Percentiles rank a stretch among this genome's conserved stretches.
Evolutionary conservation across 768 basidiomycete genomes (phyloP).

Genomic region (Tulasnella calospora): DNA sequence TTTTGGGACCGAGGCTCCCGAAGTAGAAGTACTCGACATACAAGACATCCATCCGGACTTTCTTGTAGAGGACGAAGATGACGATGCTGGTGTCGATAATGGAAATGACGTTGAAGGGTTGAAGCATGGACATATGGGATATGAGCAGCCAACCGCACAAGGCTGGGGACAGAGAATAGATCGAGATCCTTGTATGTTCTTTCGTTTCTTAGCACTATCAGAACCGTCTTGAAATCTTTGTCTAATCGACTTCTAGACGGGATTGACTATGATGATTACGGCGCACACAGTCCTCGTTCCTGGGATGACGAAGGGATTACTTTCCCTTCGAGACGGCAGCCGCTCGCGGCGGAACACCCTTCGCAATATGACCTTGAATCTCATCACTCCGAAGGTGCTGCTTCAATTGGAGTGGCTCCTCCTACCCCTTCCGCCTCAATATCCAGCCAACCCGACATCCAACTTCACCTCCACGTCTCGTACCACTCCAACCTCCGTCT

Average conservation of each 20-base stretch:
- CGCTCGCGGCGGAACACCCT: not conserved
- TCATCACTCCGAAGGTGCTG: not conserved
- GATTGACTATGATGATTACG: not conserved
- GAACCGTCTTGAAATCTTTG: not conserved
- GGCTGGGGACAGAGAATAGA: not conserved
- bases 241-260: not conserved
- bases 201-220: not conserved
- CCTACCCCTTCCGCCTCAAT: conserved; percentile 39
- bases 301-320: not conserved
- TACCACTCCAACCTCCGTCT: conserved; percentile 88
- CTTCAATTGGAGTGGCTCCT: conserved; percentile 34
- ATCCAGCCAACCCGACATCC: conserved; percentile 52
- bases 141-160: not conserved
- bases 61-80: conserved; percentile 67
- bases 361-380: not conserved
- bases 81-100: conserved; percentile 33
- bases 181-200: not conserved
- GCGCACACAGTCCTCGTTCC: not conserved
- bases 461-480: conserved; percentile 77
- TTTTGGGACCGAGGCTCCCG: conserved; percentile 77
- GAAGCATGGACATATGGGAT: conserved; percentile 1
- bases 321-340: not conserved
- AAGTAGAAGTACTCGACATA: conserved; percentile 85
- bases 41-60: conserved; percentile 94
- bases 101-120: not conserved